phyloP scores from a whole-genome alignment of 257 asterid genomes.

The Plectranthus barbatus region DNA sequence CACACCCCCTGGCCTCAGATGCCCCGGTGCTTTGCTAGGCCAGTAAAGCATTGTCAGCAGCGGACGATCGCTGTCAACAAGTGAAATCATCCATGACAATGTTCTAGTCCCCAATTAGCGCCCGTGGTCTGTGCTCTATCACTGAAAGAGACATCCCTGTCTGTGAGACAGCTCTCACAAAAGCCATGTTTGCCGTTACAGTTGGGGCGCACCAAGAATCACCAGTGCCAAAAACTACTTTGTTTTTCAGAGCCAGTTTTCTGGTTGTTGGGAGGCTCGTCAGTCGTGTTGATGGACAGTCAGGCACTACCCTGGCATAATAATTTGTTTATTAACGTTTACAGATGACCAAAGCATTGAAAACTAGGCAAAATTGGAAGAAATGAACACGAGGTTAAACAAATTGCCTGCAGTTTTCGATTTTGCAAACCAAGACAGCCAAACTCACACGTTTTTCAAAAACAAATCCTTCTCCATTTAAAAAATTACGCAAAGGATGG shows the following conservation, averaged over 20 bases:
- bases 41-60: not conserved
- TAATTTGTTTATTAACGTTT: constrained; percentile 15
- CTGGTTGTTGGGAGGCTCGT: constrained; percentile 75
- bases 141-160: constrained; percentile 78
- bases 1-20: not conserved
- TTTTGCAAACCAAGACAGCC: not conserved
- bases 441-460: not conserved
- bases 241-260: constrained; percentile 80
- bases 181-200: constrained; percentile 85
- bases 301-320: constrained; percentile 68
- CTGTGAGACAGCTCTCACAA: constrained; percentile 83
- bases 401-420: not conserved
- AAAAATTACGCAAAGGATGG: not conserved
- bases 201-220: constrained; percentile 81
- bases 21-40: not conserved
- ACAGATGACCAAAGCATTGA: not conserved
- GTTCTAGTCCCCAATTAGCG: constrained; percentile 68
- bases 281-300: constrained; percentile 71
- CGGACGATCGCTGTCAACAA: not conserved
- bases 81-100: not conserved
- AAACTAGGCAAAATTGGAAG: not conserved
- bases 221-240: constrained; percentile 90
- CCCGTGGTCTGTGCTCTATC: constrained; percentile 74
- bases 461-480: not conserved
- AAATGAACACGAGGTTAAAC: not conserved